These are phyloP conservation scores for Colletotrichum theobromicola DNA, from an alignment of 2,329 filamentous ascomycete species.

Conservation along the genomic window DNA sequence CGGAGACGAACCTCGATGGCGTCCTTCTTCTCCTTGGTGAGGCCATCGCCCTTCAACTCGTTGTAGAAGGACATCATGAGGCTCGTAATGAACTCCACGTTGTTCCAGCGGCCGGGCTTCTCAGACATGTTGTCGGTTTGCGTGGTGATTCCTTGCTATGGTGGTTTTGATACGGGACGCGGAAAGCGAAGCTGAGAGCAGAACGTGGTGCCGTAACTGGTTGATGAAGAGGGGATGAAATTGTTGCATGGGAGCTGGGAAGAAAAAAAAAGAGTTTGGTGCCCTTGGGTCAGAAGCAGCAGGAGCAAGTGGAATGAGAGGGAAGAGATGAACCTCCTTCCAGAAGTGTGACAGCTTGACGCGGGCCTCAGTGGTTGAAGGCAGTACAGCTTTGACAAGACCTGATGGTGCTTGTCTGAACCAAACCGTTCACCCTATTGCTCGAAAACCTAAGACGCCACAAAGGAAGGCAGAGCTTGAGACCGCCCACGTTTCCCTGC, in stretches of 20 bases:
- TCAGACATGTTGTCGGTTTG: background rate
- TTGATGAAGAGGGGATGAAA: background rate
- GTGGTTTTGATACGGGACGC: background rate
- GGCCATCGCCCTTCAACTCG: background rate
- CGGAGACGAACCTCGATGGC: background rate
- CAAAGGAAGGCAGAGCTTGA: background rate
- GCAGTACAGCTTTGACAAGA: background rate
- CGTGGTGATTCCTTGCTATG: background rate
- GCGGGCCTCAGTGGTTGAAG: background rate
- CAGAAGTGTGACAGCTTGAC: background rate
- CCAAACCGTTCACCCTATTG: background rate
- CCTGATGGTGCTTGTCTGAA: background rate
- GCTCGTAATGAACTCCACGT: background rate
- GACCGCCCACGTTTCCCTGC: background rate
- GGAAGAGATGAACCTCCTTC: background rate
- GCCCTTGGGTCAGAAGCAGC: background rate
- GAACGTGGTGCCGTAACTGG: background rate
- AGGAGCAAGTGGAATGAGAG: background rate
- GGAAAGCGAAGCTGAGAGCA: background rate
- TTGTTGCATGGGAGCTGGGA: background rate
- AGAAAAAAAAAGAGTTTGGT: background rate
- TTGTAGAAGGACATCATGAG: background rate
- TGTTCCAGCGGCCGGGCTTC: background rate
- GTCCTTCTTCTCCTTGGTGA: constrained; percentile 2
- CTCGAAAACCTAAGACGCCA: background rate